phyloP scores from a whole-genome alignment of 2,329 filamentous ascomycete genomes.

The Parastagonospora nodorum region DNA sequence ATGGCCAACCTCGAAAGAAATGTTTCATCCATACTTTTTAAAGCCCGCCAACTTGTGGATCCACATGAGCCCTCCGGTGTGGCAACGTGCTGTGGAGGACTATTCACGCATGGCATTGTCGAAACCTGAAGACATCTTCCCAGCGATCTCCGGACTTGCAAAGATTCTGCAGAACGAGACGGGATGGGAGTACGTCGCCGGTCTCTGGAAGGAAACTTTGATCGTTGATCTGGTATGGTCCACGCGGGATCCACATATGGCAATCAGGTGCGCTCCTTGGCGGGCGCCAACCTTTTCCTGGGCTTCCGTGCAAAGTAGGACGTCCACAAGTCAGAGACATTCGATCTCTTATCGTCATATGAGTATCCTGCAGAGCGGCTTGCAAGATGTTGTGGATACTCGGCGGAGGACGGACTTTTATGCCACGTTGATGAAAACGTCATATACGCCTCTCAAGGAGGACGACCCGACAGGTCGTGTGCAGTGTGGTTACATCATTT shows the following conservation, averaged over 20 bases:
- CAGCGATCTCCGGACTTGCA: slow-evolving; percentile 7
- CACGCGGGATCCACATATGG: not conserved
- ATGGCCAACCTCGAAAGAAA: slow-evolving; percentile 1
- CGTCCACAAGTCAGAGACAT: not conserved
- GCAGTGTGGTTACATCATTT: not conserved
- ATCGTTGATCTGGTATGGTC: slow-evolving; percentile 8
- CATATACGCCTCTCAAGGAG: not conserved
- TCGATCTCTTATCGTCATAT: not conserved
- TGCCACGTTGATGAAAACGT: not conserved
- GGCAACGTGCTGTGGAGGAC: slow-evolving; percentile 3
- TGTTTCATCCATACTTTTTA: not conserved
- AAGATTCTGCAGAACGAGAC: not conserved
- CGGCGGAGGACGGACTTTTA: not conserved
- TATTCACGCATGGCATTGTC: slow-evolving; percentile 3
- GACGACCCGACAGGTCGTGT: not conserved
- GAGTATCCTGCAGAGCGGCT: not conserved
- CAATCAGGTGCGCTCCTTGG: slow-evolving; percentile 1
- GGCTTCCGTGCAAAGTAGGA: slow-evolving; percentile 6
- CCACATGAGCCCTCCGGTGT: not conserved
- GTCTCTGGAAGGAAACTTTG: slow-evolving; percentile 12
- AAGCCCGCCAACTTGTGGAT: not conserved
- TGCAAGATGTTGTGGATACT: not conserved
- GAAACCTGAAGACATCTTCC: not conserved
- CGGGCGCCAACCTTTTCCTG: slow-evolving; percentile 18
- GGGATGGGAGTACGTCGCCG: slow-evolving; percentile 9